Conservation (phyloP, 768 basidiomycete genomes). For the Tricholoma sp. region DNA sequence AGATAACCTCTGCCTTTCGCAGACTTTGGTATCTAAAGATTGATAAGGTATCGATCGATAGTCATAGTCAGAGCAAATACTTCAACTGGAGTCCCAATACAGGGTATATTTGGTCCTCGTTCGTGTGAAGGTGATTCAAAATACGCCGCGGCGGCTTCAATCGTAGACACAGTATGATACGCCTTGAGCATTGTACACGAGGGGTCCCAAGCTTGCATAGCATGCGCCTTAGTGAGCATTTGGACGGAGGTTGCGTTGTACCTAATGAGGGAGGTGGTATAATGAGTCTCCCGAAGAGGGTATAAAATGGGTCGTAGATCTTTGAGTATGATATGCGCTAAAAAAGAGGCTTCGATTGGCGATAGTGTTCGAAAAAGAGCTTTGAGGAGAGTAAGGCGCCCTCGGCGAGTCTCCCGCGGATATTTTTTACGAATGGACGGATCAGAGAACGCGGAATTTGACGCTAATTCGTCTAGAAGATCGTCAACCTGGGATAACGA, state of each 20-base stretch:
- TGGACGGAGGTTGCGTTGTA: slow-evolving; percentile 55
- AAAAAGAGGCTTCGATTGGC: slow-evolving; percentile 57
- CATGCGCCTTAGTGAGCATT: slow-evolving; percentile 54
- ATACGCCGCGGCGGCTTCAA: slow-evolving; percentile 51
- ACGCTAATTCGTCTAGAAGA: slow-evolving; percentile 72
- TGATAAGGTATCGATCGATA: background rate
- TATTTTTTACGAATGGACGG: slow-evolving; percentile 33
- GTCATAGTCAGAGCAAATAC: slow-evolving; percentile 25
- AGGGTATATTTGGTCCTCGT: slow-evolving; percentile 29
- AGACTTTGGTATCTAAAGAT: slow-evolving; percentile 74
- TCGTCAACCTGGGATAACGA: slow-evolving; percentile 51
- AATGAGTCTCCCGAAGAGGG: slow-evolving; percentile 50
- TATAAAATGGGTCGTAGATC: slow-evolving; percentile 81
- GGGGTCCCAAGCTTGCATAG: slow-evolving; percentile 72
- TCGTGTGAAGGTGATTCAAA: slow-evolving; percentile 30
- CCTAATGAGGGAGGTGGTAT: slow-evolving; percentile 44
- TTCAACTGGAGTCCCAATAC: slow-evolving; percentile 58
- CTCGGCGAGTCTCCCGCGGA: slow-evolving; percentile 17
- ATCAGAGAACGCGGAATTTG: slow-evolving; percentile 58
- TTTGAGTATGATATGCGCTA: slow-evolving; percentile 86
- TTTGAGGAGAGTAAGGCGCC: slow-evolving; percentile 38
- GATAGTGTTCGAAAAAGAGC: slow-evolving; percentile 55
- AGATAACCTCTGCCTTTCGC: slow-evolving; percentile 61
- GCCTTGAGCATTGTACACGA: slow-evolving; percentile 44
- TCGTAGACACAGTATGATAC: slow-evolving; percentile 49